Base-by-base conservation (phyloP, 352 stramenopile species). In the Albugo candida region DNA sequence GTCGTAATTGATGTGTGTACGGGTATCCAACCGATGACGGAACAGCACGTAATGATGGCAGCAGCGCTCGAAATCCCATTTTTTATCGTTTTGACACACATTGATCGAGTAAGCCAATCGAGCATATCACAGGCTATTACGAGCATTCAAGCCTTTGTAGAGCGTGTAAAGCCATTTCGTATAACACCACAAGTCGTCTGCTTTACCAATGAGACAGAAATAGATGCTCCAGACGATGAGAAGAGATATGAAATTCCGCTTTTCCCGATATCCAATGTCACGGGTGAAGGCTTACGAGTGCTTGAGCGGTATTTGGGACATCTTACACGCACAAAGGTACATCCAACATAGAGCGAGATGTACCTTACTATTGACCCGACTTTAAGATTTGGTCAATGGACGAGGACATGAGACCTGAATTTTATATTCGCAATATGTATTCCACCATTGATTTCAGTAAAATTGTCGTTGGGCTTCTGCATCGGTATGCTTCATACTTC, bases 11-110 rank as follows among this genome's bases (percentile, higher is more conserved):
- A 92, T 59, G 63, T 59, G 12, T 65, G 60, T 0, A 54, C 56
- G 34, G 79, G 79, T 3, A 65, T 92, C 14, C 68, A 77, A 52
- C 56, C 61, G 8, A 87, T 88, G 72, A 78, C 74, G n/a, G 65
- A 61, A 14, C 71, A 89, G 51, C 72, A 87, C 47, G 47, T 93
- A 3, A 70, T 74, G 40, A 83, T 93, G 42, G 73, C 76, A 0
- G 58, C 79, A 17, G 75, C 78, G 2, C 60, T 93, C 11, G 63
- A 79, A 16, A 56, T 83, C 12, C 60, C 63, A 5, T 56, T 91
- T 21, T 84, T 87, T 54, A 75, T 93, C 35, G 75, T 89, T 31
- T 48, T 93, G 24, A 91, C 75, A 5, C 91, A 93, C 45, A 66
- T 56, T 17, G 80, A 93, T 49, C 50, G 54, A 0, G 61, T 60